Conservation (phyloP, 2,329 filamentous ascomycete genomes). For the Periconia digitata region DNA sequence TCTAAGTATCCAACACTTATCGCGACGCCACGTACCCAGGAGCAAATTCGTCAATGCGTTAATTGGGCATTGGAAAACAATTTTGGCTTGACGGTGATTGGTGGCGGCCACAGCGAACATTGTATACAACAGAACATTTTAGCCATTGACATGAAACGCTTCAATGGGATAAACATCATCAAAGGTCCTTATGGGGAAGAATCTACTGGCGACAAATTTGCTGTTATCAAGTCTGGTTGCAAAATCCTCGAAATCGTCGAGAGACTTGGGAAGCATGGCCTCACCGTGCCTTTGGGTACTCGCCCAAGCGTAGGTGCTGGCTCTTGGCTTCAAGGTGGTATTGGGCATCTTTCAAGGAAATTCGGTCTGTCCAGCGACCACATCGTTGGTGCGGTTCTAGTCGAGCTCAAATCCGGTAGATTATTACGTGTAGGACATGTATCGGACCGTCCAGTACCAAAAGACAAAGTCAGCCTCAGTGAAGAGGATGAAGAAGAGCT, state of each 20-base stretch:
- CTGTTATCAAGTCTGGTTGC: slow-evolving; percentile 60
- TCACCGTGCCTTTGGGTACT: slow-evolving; percentile 62
- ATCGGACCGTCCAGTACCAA: slow-evolving; percentile 47
- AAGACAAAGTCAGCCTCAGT: slow-evolving; percentile 47
- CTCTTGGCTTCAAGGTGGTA: slow-evolving; percentile 66
- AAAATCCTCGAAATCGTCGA: slow-evolving; percentile 57
- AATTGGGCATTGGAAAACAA: slow-evolving; percentile 56
- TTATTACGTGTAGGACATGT: slow-evolving; percentile 57
- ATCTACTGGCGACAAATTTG: slow-evolving; percentile 34
- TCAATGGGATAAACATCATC: slow-evolving; percentile 54
- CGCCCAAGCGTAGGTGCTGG: slow-evolving; percentile 66
- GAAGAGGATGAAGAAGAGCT: slow-evolving; percentile 55
- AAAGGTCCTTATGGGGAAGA: slow-evolving; percentile 14
- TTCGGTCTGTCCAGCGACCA: slow-evolving; percentile 62
- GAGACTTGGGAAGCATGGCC: slow-evolving; percentile 48
- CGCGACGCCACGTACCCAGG: slow-evolving; percentile 50
- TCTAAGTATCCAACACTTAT: slow-evolving; percentile 48
- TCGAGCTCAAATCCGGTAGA: slow-evolving; percentile 53
- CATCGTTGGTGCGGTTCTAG: slow-evolving; percentile 62
- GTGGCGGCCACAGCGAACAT: slow-evolving; percentile 63
- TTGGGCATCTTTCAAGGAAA: slow-evolving; percentile 59
- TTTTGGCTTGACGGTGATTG: slow-evolving; percentile 53
- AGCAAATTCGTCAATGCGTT: slow-evolving; percentile 58
- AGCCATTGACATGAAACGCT: slow-evolving; percentile 60
- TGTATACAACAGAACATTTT: slow-evolving; percentile 58